phyloP scores from a whole-genome alignment of 768 basidiomycete species.

The Termitomyces sp. region DNA sequence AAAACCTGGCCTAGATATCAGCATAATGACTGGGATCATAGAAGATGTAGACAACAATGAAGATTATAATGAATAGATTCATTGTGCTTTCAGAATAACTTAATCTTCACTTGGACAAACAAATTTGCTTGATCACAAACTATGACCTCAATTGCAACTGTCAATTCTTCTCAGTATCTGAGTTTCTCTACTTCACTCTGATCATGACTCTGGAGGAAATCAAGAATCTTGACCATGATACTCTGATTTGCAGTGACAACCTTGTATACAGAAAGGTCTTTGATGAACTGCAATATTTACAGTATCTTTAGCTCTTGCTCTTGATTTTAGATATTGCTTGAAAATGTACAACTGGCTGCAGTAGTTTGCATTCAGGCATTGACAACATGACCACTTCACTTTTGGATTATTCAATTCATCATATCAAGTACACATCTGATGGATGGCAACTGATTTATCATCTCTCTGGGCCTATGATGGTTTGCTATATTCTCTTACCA shows the following conservation, averaged over 20 bases:
- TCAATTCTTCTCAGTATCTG: too few relatives aligned
- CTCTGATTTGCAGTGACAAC: too few relatives aligned
- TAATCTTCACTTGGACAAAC: too few relatives aligned
- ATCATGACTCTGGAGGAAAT: too few relatives aligned
- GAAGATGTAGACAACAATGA: too few relatives aligned
- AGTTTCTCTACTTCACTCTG: too few relatives aligned
- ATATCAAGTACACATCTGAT: neutral
- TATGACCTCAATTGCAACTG: neutral
- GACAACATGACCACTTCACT: neutral
- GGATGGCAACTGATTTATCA: neutral
- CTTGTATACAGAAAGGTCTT: too few relatives aligned
- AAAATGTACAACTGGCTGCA: neutral
- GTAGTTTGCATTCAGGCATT: neutral
- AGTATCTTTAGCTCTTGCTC: neutral
- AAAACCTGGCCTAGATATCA: slow-evolving; percentile 17
- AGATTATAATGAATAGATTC: too few relatives aligned
- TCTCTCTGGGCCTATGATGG: neutral
- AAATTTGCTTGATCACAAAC: neutral
- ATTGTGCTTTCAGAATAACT: too few relatives aligned
- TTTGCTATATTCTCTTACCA: neutral
- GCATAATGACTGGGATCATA: slow-evolving; percentile 12
- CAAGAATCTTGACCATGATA: too few relatives aligned
- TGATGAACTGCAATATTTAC: neutral
- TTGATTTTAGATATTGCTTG: neutral
- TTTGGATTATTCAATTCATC: neutral